These are phyloP conservation scores for Fonsecaea erecta DNA, from an alignment of 2,329 filamentous ascomycete species.

Conservation along the genomic window DNA sequence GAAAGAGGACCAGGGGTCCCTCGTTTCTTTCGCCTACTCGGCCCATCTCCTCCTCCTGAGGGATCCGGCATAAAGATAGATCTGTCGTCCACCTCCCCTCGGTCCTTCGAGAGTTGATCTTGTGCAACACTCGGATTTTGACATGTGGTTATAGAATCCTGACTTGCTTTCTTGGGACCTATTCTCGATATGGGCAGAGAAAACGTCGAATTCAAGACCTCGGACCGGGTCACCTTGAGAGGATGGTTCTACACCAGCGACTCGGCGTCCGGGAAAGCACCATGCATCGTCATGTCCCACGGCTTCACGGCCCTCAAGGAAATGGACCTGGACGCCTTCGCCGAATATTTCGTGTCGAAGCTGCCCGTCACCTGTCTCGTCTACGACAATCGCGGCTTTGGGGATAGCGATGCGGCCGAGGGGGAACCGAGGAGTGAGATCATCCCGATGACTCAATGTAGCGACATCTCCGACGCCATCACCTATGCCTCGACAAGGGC, in stretches of 20 bases:
- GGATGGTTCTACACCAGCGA: conserved; percentile 36
- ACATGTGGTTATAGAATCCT: conserved; percentile 16
- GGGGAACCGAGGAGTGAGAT: conserved; percentile 44
- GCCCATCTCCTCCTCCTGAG: conserved; percentile 8
- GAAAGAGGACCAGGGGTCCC: neutral
- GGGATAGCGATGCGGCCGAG: conserved; percentile 42
- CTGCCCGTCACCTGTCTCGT: conserved; percentile 37
- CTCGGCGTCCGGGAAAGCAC: conserved; percentile 25
- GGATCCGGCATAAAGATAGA: conserved; percentile 18
- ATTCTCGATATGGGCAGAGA: conserved; percentile 30
- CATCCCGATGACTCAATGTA: conserved; percentile 41
- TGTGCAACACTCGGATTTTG: conserved; percentile 14
- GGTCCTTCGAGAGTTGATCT: conserved; percentile 11
- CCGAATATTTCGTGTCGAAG: conserved; percentile 33
- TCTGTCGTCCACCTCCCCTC: conserved; percentile 10
- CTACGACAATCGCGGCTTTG: conserved; percentile 44
- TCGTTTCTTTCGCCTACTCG: conserved; percentile 7
- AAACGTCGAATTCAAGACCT: conserved; percentile 37
- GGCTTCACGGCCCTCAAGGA: conserved; percentile 38
- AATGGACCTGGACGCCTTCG: conserved; percentile 36
- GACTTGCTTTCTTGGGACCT: neutral
- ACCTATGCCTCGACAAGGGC: conserved; percentile 41
- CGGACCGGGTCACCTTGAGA: conserved; percentile 36
- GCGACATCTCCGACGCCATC: conserved; percentile 47
- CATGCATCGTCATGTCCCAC: conserved; percentile 37